Base-by-base conservation (phyloP, 2,329 filamentous ascomycete species). In the Penicillium sp. region DNA sequence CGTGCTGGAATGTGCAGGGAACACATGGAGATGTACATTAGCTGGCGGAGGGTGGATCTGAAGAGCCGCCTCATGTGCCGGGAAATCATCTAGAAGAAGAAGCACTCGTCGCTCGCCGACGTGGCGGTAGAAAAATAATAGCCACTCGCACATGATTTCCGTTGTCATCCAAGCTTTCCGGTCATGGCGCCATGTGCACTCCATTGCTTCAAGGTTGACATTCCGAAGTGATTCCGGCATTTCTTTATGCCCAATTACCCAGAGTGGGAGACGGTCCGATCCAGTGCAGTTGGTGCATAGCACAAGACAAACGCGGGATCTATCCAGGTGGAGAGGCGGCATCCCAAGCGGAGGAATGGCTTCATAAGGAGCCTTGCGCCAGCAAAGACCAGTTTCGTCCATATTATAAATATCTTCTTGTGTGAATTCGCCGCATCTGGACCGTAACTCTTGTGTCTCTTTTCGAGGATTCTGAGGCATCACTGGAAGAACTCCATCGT, bases 131-230 rank as follows among this genome's bases (percentile, higher is more conserved):
- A 48, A 48, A 11, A 22, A 33, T 10, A 23, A 29, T 5, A 45
- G 11, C 48, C 49, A 54, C 23, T 54, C 41, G 25, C 39, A 35
- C 39, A 54, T 52, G 7, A 52, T 44, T 3, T 32, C 26, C 13
- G 32, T 42, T 14, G 41, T 44, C 32, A 56, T 38, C 38, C 45
- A 54, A 12, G 46, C 48, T 28, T 55, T 52, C n/a, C 42, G 41
- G 39, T 55, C 54, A 31, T 48, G 44, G 13, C 50, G 45, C 47
- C 55, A 58, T 13, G 45, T 37, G 20, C 49, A 46, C 11, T 39
- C 45, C 7, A 57, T 39, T 17, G 55, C 50, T 16, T 48, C 35
- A 4, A 50, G 38, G 35, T 57, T 59, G 10, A 52, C 42, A 6
- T 39, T 32, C n/a, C 44, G 15, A 22, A 59, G 47, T 9, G 51